Conservation (phyloP, 345 rosid genomes). For the Boechera retrofracta region DNA sequence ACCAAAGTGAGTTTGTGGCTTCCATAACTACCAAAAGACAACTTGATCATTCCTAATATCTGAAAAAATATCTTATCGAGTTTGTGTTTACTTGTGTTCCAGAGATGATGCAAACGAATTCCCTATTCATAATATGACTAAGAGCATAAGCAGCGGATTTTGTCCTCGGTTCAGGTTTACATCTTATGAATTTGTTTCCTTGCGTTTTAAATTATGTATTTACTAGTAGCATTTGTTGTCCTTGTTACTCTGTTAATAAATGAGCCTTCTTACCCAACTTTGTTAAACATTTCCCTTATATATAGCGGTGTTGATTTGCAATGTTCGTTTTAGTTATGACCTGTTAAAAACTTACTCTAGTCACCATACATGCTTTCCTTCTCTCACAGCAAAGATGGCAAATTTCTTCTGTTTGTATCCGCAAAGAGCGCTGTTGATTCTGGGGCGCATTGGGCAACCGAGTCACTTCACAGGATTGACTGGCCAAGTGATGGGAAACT, state of each 20-base stretch:
- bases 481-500: constrained; percentile 69
- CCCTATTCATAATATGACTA: constrained; percentile 56
- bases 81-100: constrained; percentile 41
- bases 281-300: neutral
- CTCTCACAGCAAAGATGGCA: constrained; percentile 79
- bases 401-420: constrained; percentile 73
- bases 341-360: constrained; percentile 4
- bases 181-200: neutral
- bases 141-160: constrained; percentile 78
- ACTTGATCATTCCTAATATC: neutral
- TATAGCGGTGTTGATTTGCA: constrained; percentile 4
- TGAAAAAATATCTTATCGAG: neutral
- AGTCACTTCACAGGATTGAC: constrained; percentile 77
- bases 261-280: constrained; percentile 4
- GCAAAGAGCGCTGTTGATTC: constrained; percentile 77
- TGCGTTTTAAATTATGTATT: neutral
- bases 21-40: constrained; percentile 26
- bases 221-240: constrained; percentile 5
- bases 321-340: neutral
- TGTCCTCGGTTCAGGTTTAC: constrained; percentile 81
- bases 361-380: constrained; percentile 32
- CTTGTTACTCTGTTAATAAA: neutral
- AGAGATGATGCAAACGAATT: constrained; percentile 57
- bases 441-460: constrained; percentile 74
- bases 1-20: constrained; percentile 55